These are phyloP conservation scores for Chaetomiaceae sp. DNA, from an alignment of 2,329 filamentous ascomycete species.

Conservation along the genomic window DNA sequence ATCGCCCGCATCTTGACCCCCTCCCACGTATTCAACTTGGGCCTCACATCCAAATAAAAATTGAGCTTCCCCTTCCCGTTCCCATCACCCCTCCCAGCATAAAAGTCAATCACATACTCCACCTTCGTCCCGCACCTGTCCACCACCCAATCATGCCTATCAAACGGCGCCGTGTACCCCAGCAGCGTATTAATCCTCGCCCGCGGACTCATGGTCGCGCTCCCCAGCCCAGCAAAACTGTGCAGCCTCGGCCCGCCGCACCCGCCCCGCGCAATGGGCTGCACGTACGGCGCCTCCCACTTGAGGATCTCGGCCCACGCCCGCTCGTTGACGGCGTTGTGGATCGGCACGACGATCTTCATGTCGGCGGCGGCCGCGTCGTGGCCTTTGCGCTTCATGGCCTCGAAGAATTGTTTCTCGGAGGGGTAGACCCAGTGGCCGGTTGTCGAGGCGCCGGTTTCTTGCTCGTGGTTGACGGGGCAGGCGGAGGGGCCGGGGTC, in stretches of 20 bases:
- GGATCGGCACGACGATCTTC: conserved; percentile 89
- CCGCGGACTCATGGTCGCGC: conserved; percentile 67
- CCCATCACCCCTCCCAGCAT: conserved; percentile 60
- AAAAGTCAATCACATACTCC: conserved; percentile 98
- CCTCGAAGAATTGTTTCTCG: conserved; percentile 96
- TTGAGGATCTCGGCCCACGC: conserved; percentile 88
- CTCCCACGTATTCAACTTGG: conserved; percentile 65
- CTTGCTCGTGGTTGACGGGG: conserved; percentile 66
- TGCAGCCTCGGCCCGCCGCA: conserved; percentile 74
- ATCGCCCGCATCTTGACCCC: conserved; percentile 62
- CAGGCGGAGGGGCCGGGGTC: conserved; percentile 32
- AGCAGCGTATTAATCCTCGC: conserved; percentile 77
- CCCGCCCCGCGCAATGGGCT: conserved; percentile 35
- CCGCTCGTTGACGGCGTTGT: conserved; percentile 96
- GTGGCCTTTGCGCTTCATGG: conserved; percentile 87
- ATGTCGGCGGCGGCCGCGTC: conserved; percentile 72
- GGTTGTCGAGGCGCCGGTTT: conserved; percentile 62
- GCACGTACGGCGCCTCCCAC: conserved; percentile 72
- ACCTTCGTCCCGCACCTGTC: conserved; percentile 81
- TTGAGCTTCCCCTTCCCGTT: conserved; percentile 44
- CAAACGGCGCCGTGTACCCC: conserved; percentile 90
- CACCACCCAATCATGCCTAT: conserved; percentile 95
- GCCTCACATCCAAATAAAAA: conserved; percentile 65
- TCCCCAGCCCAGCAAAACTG: conserved; percentile 70
- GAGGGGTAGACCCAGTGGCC: conserved; percentile 98